A percentile compares a stretch with the other conserved stretches of the same genome.
Conservation (phyloP, 2,329 filamentous ascomycete genomes). For the Colletotrichum tofieldiae region DNA sequence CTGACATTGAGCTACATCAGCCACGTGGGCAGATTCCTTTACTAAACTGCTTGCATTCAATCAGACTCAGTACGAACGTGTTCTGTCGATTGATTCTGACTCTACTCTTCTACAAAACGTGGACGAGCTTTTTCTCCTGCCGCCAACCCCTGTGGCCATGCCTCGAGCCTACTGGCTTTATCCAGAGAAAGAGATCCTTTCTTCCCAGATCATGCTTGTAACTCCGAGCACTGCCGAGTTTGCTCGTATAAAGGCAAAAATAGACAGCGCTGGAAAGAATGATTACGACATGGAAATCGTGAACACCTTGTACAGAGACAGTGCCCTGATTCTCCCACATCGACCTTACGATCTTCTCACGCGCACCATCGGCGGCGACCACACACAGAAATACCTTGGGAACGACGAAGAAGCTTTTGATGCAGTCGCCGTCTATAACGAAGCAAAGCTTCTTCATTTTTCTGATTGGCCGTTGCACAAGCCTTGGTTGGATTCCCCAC, state of each 20-base stretch:
- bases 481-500: conserved; percentile 40
- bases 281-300: conserved; percentile 79
- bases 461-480: conserved; percentile 46
- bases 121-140: conserved; percentile 80
- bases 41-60: conserved; percentile 79
- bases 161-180: conserved; percentile 80
- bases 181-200: conserved; percentile 67
- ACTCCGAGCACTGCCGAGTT: conserved; percentile 71
- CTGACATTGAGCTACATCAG: conserved; percentile 35
- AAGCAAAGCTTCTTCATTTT: conserved; percentile 72
- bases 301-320: conserved; percentile 73
- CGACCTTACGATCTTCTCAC: conserved; percentile 74
- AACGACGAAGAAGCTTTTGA: conserved; percentile 67
- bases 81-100: conserved; percentile 71
- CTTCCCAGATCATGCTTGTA: conserved; percentile 74
- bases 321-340: conserved; percentile 75
- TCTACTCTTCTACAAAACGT: conserved; percentile 72
- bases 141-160: conserved; percentile 73
- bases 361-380: conserved; percentile 71
- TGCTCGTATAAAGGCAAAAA: conserved; percentile 48
- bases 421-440: conserved; percentile 63
- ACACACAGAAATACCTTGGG: conserved; percentile 61
- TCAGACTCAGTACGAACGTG: conserved; percentile 70
- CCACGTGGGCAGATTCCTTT: conserved; percentile 74
- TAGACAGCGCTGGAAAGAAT: conserved; percentile 45